Evolutionary conservation across 1,284 basidiomycete species (phyloP).

Genomic region (Rugosomyces carneus): DNA sequence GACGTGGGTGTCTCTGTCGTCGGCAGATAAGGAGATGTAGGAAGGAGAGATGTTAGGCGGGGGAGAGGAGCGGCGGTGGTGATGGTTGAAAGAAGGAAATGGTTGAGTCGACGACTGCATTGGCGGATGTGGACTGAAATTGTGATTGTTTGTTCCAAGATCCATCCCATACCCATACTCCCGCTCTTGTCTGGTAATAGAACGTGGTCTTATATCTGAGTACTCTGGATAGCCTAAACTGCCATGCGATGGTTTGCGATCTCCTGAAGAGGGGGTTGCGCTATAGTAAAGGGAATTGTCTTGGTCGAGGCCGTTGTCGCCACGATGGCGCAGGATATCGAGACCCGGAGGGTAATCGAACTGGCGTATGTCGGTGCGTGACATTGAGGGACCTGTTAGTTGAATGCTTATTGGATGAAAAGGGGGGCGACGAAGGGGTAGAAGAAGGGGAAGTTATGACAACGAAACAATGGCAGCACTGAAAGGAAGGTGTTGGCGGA

Average conservation of each 20-base stretch:
- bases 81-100: conserved; percentile 31
- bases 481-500: conserved; percentile 11
- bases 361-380: conserved; percentile 35
- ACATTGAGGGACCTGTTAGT: conserved; percentile 24
- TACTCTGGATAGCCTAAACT: conserved; percentile 17
- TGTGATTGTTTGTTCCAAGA: conserved; percentile 43
- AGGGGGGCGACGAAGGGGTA: conserved; percentile 7
- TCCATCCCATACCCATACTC: conserved; percentile 24
- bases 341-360: conserved; percentile 36
- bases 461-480: conserved; percentile 8
- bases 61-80: conserved; percentile 27
- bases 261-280: conserved; percentile 18
- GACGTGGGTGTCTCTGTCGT: conserved; percentile 32
- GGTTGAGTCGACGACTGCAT: conserved; percentile 22
- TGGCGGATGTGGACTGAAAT: conserved; percentile 29
- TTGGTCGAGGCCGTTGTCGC: conserved; percentile 18
- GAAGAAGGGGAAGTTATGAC: conserved; percentile 2
- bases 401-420: conserved; percentile 16
- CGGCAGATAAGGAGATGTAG: conserved; percentile 21
- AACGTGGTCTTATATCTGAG: conserved; percentile 17
- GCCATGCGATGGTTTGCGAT: conserved; percentile 26
- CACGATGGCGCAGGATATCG: conserved; percentile 18
- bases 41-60: conserved; percentile 13
- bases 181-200: conserved; percentile 20
- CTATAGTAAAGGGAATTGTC: conserved; percentile 14